These are phyloP conservation scores for Hibiscus trionum DNA, from an alignment of 345 rosid genomes.

Conservation along the genomic window DNA sequence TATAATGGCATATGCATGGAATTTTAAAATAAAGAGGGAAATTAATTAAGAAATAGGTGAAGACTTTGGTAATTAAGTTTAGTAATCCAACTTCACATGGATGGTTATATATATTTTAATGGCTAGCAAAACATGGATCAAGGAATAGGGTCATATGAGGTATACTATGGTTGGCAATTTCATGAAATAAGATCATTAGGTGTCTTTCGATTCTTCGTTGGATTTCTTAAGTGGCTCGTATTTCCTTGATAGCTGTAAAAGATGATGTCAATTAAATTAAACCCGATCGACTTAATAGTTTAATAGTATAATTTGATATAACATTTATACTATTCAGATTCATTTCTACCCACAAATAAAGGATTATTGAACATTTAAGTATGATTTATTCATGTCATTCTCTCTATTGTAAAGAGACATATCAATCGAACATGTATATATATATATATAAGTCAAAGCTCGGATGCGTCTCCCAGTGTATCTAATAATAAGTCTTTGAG, in stretches of 20 bases:
- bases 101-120: neutral
- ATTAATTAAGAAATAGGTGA: neutral
- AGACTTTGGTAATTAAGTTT: neutral
- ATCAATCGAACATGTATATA: neutral
- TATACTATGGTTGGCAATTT: constrained; percentile 27
- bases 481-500: constrained; percentile 23
- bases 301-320: too few relatives aligned
- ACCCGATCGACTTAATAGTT: too few relatives aligned
- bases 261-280: neutral
- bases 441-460: constrained; percentile 30
- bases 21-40: too few relatives aligned
- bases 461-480: constrained; percentile 35
- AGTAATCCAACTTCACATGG: neutral
- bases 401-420: too few relatives aligned
- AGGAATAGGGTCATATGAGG: constrained; percentile 2
- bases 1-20: too few relatives aligned
- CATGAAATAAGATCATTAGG: constrained; percentile 21
- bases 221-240: constrained; percentile 25
- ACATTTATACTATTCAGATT: too few relatives aligned
- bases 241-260: constrained; percentile 2
- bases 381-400: too few relatives aligned
- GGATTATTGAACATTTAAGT: too few relatives aligned
- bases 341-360: too few relatives aligned
- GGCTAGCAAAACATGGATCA: neutral
- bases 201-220: constrained; percentile 1